phyloP scores from a whole-genome alignment of 805 yeast genomes.

The Metschnikowia colocasiae region DNA sequence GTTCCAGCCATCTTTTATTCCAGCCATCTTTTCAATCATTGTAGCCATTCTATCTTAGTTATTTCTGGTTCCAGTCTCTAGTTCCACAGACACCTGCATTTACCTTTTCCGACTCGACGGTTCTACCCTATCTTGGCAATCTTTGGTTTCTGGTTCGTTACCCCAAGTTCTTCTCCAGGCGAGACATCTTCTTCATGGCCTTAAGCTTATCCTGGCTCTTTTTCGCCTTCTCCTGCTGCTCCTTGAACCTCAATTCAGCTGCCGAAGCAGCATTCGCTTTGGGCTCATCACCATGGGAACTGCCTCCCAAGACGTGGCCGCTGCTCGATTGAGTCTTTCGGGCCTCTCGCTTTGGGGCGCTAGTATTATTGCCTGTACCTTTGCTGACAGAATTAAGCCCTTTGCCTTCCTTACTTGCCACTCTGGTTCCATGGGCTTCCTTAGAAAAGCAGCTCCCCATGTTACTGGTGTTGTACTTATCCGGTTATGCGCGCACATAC shows the following conservation, averaged over 20 bases:
- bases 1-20: too few relatives aligned
- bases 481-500: neutral
- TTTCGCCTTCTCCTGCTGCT: constrained; percentile 25
- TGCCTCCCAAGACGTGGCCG: constrained; percentile 2
- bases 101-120: too few relatives aligned
- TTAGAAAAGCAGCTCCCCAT: constrained; percentile 22
- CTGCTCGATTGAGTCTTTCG: neutral
- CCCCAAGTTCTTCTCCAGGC: constrained; percentile 24
- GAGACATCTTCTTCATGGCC: constrained; percentile 29
- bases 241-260: constrained; percentile 33
- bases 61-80: too few relatives aligned
- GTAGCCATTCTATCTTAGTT: too few relatives aligned
- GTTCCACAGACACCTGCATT: too few relatives aligned
- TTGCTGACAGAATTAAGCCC: neutral
- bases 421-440: neutral
- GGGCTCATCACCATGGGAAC: constrained; percentile 1
- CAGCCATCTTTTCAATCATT: too few relatives aligned
- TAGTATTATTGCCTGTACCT: neutral
- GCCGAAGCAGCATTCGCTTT: constrained; percentile 39
- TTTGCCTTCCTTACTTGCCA: neutral
- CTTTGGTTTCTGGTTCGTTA: too few relatives aligned
- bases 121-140: too few relatives aligned
- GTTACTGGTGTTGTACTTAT: neutral
- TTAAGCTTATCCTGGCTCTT: constrained; percentile 30
- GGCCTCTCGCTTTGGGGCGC: neutral